These are phyloP conservation scores for Fusarium caatingaense DNA, from an alignment of 2,329 filamentous ascomycete genomes.

Conservation along the genomic window DNA sequence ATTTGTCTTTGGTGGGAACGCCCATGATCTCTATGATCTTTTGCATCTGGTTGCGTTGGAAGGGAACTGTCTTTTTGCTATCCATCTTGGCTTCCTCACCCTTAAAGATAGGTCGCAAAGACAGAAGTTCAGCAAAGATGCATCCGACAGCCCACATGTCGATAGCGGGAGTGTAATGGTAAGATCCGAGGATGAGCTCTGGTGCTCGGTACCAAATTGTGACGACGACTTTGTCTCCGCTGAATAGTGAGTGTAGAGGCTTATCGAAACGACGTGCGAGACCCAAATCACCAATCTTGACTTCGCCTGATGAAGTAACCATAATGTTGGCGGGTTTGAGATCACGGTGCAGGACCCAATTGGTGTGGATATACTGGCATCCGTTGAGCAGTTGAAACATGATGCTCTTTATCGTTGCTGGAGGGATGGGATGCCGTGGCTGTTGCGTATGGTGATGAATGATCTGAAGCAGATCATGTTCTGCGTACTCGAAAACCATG, in stretches of 20 bases:
- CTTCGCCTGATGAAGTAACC: conserved; percentile 89
- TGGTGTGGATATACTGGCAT: conserved; percentile 91
- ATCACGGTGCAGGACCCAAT: conserved; percentile 97
- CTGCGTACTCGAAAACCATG: conserved; percentile 99
- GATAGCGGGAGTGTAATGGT: conserved; percentile 97
- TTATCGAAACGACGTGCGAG: conserved; percentile 94
- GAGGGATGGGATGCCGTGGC: conserved; percentile 86
- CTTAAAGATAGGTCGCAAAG: conserved; percentile 94
- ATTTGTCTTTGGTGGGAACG: conserved; percentile 86
- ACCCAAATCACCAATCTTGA: conserved; percentile 95
- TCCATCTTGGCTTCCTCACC: conserved; percentile 99
- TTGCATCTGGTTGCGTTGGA: conserved; percentile 98
- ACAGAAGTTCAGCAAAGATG: conserved; percentile 95
- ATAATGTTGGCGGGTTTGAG: conserved; percentile 99
- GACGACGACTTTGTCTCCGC: conserved; percentile 96
- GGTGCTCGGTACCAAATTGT: conserved; percentile 99
- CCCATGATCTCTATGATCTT: conserved; percentile 98
- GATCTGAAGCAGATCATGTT: conserved; percentile 96
- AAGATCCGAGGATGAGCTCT: conserved; percentile 88
- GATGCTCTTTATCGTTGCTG: conserved; percentile 89
- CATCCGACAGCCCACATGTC: conserved; percentile 98
- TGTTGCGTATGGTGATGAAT: conserved; percentile 97
- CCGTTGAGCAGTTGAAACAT: conserved; percentile 97
- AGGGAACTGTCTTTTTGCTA: conserved; percentile 95
- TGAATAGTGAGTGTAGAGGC: conserved; percentile 89